Conservation (phyloP, 179 eudicot species). For the Beta lomatogona region DNA sequence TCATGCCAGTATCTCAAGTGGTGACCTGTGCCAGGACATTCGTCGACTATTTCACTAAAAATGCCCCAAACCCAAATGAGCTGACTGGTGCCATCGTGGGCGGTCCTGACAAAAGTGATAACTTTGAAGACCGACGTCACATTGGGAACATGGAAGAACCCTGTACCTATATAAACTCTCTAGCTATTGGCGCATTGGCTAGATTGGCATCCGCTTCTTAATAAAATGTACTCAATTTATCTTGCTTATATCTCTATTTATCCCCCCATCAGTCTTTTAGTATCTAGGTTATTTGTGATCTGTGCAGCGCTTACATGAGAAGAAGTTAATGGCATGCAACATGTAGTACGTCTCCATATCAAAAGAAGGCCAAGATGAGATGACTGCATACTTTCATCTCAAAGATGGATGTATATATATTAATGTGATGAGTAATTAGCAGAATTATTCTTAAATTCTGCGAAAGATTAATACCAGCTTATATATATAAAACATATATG, state of each 20-base stretch:
- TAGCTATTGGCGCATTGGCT: conserved; percentile 78
- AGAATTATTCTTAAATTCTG: conserved; percentile 4
- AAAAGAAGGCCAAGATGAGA: neutral
- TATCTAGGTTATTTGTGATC: neutral
- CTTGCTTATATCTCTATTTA: neutral
- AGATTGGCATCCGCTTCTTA: conserved; percentile 46
- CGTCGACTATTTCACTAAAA: conserved; percentile 45
- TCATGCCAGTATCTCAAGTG: conserved; percentile 17
- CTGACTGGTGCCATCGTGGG: conserved; percentile 94
- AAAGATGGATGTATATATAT: neutral
- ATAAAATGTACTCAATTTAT: neutral
- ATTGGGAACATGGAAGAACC: conserved; percentile 66
- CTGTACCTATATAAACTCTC: conserved; percentile 68
- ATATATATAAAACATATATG: neutral
- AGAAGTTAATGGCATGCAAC: conserved; percentile 2
- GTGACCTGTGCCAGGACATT: conserved; percentile 66
- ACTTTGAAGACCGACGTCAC: conserved; percentile 58
- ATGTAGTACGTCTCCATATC: neutral
- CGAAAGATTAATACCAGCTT: neutral
- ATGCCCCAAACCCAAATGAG: conserved; percentile 70
- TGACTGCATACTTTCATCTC: neutral
- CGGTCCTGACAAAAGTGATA: conserved; percentile 74
- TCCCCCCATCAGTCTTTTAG: neutral
- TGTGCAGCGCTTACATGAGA: conserved; percentile 1
- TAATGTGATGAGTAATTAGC: neutral